These are phyloP conservation scores for Aspergillus latus DNA, from an alignment of 2,329 filamentous ascomycete species.

Conservation along the genomic window DNA sequence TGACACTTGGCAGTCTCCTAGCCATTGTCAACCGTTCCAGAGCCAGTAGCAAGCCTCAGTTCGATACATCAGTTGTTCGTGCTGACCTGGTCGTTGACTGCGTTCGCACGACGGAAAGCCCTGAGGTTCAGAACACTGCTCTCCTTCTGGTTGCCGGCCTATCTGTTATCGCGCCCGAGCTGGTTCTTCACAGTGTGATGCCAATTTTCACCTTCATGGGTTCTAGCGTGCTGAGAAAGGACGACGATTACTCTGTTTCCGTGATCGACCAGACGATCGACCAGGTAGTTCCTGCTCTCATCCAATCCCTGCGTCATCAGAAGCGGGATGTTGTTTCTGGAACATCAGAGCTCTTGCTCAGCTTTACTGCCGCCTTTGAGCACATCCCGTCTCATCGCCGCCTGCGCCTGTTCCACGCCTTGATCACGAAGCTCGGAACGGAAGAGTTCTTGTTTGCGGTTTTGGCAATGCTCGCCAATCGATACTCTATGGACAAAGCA, in stretches of 20 bases:
- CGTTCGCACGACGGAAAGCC: conserved; percentile 85
- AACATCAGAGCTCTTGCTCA: conserved; percentile 85
- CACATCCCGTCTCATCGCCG: conserved; percentile 88
- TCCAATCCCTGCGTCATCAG: conserved; percentile 75
- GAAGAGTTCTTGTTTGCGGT: conserved; percentile 87
- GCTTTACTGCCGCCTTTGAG: conserved; percentile 94
- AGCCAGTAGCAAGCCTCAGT: conserved; percentile 45
- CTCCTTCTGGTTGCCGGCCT: conserved; percentile 83
- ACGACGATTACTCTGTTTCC: conserved; percentile 94
- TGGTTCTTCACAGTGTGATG: conserved; percentile 96
- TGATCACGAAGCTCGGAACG: conserved; percentile 80
- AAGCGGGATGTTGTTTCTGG: conserved; percentile 77
- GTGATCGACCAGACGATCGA: conserved; percentile 94
- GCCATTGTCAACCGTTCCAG: conserved; percentile 80
- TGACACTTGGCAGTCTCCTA: conserved; percentile 77
- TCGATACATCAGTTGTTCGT: conserved; percentile 77
- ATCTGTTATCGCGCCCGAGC: conserved; percentile 81
- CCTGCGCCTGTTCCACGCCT: conserved; percentile 76
- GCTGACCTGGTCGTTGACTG: conserved; percentile 92
- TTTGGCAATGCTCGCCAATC: conserved; percentile 84
- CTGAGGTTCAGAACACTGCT: conserved; percentile 89
- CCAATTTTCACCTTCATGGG: conserved; percentile 99
- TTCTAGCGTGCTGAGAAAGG: conserved; percentile 82
- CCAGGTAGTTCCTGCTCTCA: conserved; percentile 87
- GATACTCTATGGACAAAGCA: conserved; percentile 74